Conservation (phyloP, 352 stramenopile species). For the Pythium apleroticum region DNA sequence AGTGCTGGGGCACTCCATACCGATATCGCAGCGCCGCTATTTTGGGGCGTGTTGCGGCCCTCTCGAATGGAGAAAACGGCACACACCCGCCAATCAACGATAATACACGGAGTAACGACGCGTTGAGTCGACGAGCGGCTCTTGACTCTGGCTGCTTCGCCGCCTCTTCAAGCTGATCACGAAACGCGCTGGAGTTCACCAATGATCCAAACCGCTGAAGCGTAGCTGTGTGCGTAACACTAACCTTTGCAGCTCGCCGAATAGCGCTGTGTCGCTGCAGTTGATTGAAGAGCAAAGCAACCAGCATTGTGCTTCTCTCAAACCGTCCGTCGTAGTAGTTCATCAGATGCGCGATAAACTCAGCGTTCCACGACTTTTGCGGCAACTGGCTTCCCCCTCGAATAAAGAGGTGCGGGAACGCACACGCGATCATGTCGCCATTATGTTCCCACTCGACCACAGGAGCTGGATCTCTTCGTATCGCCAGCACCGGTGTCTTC, state of each 20-base stretch:
- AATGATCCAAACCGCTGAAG: constrained; percentile 7
- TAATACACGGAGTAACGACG: constrained; percentile 16
- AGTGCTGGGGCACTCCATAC: constrained; percentile 25
- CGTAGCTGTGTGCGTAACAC: not conserved
- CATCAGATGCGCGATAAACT: constrained; percentile 1
- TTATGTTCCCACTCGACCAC: constrained; percentile 3
- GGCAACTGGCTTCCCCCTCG: not conserved
- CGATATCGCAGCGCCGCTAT: constrained; percentile 24
- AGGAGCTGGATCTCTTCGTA: not conserved
- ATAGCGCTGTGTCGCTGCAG: constrained; percentile 11
- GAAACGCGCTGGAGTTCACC: constrained; percentile 10
- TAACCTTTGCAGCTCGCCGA: constrained; percentile 11
- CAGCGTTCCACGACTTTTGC: not conserved
- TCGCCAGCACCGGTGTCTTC: not conserved
- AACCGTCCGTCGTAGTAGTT: constrained; percentile 18
- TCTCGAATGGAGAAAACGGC: constrained; percentile 32
- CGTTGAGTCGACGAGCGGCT: constrained; percentile 15
- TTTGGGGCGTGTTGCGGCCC: constrained; percentile 17
- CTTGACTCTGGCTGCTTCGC: constrained; percentile 5
- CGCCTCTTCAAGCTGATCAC: not conserved
- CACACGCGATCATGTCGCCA: not conserved
- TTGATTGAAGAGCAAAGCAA: constrained; percentile 19
- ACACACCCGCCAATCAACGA: constrained; percentile 23
- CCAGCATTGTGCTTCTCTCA: constrained; percentile 1
- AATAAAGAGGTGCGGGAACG: constrained; percentile 6